These are phyloP conservation scores for Apiospora hydei DNA, from an alignment of 2,329 filamentous ascomycete genomes.

Conservation along the genomic window DNA sequence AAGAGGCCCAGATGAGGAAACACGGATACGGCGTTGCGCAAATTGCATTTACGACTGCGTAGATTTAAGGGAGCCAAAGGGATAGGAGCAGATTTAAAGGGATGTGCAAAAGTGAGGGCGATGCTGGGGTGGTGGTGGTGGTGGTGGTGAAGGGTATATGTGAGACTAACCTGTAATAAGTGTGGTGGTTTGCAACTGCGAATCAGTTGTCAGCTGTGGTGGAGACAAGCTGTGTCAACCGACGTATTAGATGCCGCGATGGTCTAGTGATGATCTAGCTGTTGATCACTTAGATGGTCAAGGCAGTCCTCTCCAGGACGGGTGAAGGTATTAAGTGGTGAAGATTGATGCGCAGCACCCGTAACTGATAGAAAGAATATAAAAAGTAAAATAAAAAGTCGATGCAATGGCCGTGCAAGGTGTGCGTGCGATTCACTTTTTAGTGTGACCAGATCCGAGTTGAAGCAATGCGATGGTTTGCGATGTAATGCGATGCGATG, in stretches of 20 bases:
- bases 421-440: neutral
- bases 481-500: slow-evolving; percentile 1
- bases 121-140: neutral
- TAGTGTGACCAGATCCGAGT: slow-evolving; percentile 5
- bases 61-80: neutral
- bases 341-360: slow-evolving; percentile 12
- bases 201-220: slow-evolving; percentile 10
- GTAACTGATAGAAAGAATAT: neutral
- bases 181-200: slow-evolving; percentile 20
- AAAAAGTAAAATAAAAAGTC: neutral
- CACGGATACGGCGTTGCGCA: slow-evolving; percentile 16
- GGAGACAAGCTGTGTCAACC: slow-evolving; percentile 15
- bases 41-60: slow-evolving; percentile 15
- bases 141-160: neutral
- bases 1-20: neutral
- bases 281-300: slow-evolving; percentile 5
- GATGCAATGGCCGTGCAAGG: neutral
- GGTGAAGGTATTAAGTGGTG: neutral
- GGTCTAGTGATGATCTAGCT: slow-evolving; percentile 12
- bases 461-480: slow-evolving; percentile 11
- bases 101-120: slow-evolving; percentile 1
- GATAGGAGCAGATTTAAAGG: neutral
- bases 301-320: neutral
- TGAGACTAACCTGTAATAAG: slow-evolving; percentile 20
- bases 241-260: slow-evolving; percentile 11